A percentile compares a stretch with the other conserved stretches of the same genome.
Evolutionary conservation across 2,329 filamentous ascomycete genomes (phyloP).

Genomic region (Zasmidium citrigriseum): DNA sequence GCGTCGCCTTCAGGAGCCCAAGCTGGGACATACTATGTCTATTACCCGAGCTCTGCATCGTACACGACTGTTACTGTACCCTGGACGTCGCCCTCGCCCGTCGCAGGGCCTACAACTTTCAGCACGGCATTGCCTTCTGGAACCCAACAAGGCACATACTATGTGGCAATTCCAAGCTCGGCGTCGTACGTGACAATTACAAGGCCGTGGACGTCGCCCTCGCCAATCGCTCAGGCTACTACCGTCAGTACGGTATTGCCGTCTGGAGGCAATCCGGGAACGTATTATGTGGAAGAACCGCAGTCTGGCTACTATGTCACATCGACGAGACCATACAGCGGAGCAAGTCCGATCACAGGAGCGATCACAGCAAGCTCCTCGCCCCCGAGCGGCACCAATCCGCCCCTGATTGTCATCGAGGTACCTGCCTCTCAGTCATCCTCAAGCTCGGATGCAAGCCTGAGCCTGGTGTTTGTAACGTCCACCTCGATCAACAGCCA

Average conservation of each 20-base stretch:
- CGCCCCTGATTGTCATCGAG: background rate
- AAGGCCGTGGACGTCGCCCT: constrained; percentile 3
- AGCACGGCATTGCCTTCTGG: too few species aligned
- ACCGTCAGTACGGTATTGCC: constrained; percentile 6
- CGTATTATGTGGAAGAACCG: constrained; percentile 2
- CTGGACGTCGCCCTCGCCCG: too few species aligned
- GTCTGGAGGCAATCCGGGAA: background rate
- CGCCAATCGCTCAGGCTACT: background rate
- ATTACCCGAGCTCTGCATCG: too few species aligned
- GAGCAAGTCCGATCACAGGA: too few species aligned
- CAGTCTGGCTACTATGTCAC: too few species aligned
- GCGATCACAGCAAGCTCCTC: background rate
- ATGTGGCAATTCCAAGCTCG: too few species aligned
- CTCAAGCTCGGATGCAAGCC: background rate
- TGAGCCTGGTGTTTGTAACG: background rate
- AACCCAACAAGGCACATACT: too few species aligned
- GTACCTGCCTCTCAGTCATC: background rate
- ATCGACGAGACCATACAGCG: too few species aligned
- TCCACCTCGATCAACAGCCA: background rate
- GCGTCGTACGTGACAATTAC: constrained; percentile 4
- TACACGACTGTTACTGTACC: too few species aligned
- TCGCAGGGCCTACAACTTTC: too few species aligned
- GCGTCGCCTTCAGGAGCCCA: too few species aligned
- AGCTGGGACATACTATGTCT: too few species aligned
- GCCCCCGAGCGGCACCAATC: background rate